A percentile compares a stretch with the other conserved stretches of the same genome.
These are phyloP conservation scores for Saccharomycopsis vini DNA, from an alignment of 805 yeast genomes.

Conservation along the genomic window DNA sequence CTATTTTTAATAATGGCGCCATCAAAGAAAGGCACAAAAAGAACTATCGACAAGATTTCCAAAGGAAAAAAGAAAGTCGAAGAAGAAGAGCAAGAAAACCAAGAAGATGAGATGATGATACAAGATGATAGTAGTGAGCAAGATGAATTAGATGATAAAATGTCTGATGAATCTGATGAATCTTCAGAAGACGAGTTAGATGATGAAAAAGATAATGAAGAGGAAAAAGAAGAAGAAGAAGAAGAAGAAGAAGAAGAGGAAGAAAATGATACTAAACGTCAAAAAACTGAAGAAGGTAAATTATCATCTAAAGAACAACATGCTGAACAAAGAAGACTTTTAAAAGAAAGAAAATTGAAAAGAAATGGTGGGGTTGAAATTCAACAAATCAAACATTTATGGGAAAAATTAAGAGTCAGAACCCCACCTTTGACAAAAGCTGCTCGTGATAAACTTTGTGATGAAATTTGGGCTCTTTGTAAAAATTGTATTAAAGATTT, in stretches of 20 bases:
- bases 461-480: constrained; percentile 78
- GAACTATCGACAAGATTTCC: background rate
- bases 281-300: constrained; percentile 26
- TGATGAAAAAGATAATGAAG: constrained; percentile 20
- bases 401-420: constrained; percentile 88
- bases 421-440: constrained; percentile 72
- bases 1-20: background rate
- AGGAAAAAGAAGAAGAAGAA: constrained; percentile 24
- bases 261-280: constrained; percentile 26
- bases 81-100: background rate
- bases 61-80: background rate
- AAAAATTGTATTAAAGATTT: constrained; percentile 72
- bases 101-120: background rate
- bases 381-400: constrained; percentile 71
- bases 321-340: constrained; percentile 69
- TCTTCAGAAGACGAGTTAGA: constrained; percentile 26
- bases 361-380: constrained; percentile 85
- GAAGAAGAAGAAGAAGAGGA: constrained; percentile 25
- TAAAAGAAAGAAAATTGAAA: constrained; percentile 76
- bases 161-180: constrained; percentile 20
- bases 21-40: background rate
- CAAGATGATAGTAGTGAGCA: constrained; percentile 6
- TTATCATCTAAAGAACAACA: constrained; percentile 58
- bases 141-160: constrained; percentile 22
- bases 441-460: constrained; percentile 65